Evolutionary conservation across 805 yeast species (phyloP), one percentile per base, ranked within the genome.

Genomic region (Maudiozyma serrabonitensis): DNA sequence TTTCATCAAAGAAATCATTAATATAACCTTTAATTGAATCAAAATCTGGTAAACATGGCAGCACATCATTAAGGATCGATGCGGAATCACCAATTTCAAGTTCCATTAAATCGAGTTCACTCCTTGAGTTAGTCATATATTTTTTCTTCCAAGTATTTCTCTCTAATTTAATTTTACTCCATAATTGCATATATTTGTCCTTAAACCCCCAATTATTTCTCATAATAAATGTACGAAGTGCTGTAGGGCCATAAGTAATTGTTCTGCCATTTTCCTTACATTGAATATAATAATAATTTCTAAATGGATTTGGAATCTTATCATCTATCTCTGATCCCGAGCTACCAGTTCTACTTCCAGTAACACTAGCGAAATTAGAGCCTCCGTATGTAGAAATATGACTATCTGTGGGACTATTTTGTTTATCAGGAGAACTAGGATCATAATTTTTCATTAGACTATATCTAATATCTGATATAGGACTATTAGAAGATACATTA

Each of bases 221-320:
- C 34, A 45, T 38, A 2, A 58, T 35, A 46, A 52, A 49, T 1
- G 61, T 55, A 38, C 61, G 54, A 19, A 56, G 34, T 5, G 67
- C 56, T 1, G 70, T 67, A 6, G 68, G 63, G 0, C 70, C 70
- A 53, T 52, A 63, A n/a, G 55, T 25, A 2, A 57, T 49, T 2
- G 50, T 48, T 41, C 68, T 54, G 6, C 61, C 67, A 23, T 53
- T 45, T 7, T 54, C 41, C 46, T 62, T 57, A 4, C 42, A 21
- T 46, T 58, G 58, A 7, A 60, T 6, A 46, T 34, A 52, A 40
- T 52, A 46, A 19, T 48, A 47, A 37, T 56, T 41, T 21, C 54
- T 48, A 7, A 54, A 43, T 25, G 56, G 54, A 46, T 55, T 57
- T 23, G 35, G 35, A 15, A 21, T 18, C 16, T 26, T 19, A 23